Conservation (phyloP, 75 land plant genomes). For the Selaginella moellendorffii region DNA sequence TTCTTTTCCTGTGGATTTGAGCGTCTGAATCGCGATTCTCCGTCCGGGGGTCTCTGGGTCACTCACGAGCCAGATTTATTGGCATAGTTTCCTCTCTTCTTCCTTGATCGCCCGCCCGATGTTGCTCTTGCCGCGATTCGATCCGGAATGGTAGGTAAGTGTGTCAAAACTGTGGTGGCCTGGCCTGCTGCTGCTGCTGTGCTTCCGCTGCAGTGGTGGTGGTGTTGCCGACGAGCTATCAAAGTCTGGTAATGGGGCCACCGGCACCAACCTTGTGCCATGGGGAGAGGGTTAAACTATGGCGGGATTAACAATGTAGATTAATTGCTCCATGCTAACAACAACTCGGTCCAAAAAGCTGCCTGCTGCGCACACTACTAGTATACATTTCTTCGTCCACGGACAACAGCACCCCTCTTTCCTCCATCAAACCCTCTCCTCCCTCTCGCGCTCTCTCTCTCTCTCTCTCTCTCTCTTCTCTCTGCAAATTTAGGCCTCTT, state of each 20-base stretch:
- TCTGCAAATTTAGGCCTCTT: too few species aligned
- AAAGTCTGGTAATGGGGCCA: neutral
- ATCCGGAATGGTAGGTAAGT: constrained; percentile 1
- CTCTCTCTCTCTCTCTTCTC: too few species aligned
- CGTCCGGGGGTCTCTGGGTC: too few species aligned
- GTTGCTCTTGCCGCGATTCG: too few species aligned
- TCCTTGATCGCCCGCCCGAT: too few species aligned
- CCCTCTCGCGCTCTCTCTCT: neutral
- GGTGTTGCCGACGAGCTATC: neutral
- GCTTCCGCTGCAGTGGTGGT: neutral
- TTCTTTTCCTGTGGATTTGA: too few species aligned
- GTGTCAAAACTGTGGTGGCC: neutral
- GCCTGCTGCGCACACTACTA: too few species aligned
- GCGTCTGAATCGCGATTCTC: too few species aligned
- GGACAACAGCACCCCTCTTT: neutral
- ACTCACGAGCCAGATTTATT: too few species aligned
- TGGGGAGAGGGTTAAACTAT: neutral
- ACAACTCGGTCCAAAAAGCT: too few species aligned
- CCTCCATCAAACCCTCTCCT: neutral
- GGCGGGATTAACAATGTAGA: neutral
- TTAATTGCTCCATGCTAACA: too few species aligned
- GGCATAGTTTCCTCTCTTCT: too few species aligned
- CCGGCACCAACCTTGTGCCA: constrained; percentile 1
- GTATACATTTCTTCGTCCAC: neutral
- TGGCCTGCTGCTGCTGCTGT: neutral